Percentiles rank a stretch among this genome's conserved stretches.
Evolutionary conservation across 352 stramenopile genomes (phyloP).

Genomic region (Phytopythium aichiense): DNA sequence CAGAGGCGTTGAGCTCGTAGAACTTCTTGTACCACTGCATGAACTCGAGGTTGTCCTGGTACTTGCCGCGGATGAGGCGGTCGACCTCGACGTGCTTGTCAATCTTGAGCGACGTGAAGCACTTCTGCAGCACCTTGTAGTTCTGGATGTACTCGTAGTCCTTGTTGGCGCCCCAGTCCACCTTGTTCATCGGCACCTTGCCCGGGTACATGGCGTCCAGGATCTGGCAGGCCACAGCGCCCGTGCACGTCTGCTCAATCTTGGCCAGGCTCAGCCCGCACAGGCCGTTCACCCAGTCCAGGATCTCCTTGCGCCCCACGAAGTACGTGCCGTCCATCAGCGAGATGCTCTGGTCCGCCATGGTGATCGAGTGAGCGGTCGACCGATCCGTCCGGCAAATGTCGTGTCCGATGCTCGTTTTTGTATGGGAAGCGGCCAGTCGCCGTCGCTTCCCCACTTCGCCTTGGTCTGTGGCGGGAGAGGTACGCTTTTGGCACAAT

Average conservation of each 20-base stretch:
- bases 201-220: slow-evolving; percentile 94
- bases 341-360: slow-evolving; percentile 82
- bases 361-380: background rate
- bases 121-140: slow-evolving; percentile 99
- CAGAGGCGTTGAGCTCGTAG: slow-evolving; percentile 86
- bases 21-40: slow-evolving; percentile 98
- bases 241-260: slow-evolving; percentile 96
- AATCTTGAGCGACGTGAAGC: slow-evolving; percentile 95
- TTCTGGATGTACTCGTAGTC: slow-evolving; percentile 99
- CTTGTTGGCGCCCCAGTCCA: slow-evolving; percentile 97
- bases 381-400: background rate
- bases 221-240: slow-evolving; percentile 97
- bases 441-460: background rate
- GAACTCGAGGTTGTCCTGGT: slow-evolving; percentile 99
- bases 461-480: background rate
- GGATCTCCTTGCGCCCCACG: slow-evolving; percentile 95
- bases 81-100: slow-evolving; percentile 97
- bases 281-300: slow-evolving; percentile 98
- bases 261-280: slow-evolving; percentile 94
- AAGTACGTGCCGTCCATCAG: slow-evolving; percentile 98
- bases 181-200: slow-evolving; percentile 95
- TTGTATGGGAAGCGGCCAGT: slow-evolving; percentile 3
- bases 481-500: background rate
- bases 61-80: slow-evolving; percentile 97
- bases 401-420: background rate